Evolutionary conservation across 768 basidiomycete genomes (phyloP), one percentile per base, ranked within the genome.

Genomic region (Amanita rubescens): DNA sequence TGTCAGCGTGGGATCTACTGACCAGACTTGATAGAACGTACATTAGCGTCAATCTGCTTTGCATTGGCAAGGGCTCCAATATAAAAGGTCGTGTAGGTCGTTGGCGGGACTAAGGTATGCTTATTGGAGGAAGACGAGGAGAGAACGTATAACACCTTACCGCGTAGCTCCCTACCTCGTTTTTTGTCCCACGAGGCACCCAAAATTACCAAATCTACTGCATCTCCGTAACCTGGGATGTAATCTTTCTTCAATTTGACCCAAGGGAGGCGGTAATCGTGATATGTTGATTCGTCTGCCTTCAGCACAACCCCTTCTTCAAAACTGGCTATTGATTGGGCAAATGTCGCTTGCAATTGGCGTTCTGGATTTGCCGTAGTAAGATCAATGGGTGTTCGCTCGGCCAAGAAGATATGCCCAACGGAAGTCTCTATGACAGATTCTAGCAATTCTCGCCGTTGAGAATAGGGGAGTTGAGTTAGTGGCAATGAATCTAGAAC

Each of bases 211-310:
- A 95, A 75, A 64, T 94, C 90, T 14, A 94, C 59, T 4, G 80
- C 77, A 65, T 97, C 94, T 0, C 91, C 90, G 42, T 86, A 76
- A 3, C 86, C 86, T 1, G 83, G 82, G 35, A 97, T 90, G 57
- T 95, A 95, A 64, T 97, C 94, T 62, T 77, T 82, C 72, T 93
- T 91, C 46, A 91, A 61, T 69, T 96, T 95, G 25, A 94, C 83
- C 92, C 93, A 95, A 14, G 85, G 84, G 54, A 75, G 68, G 5
- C 61, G 67, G 59, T 65, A 72, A 59, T 86, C 84, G 55, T 84
- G 82, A 64, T 95, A 94, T 2, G 49, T 57, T 0, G 86, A 84
- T 20, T 78, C 75, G 3, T 77, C 81, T 0, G 86, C 81, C 63
- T 95, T 95, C 51, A 95, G 71, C 1, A 95, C 82, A 0, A 93